A percentile compares a stretch with the other conserved stretches of the same genome.
Evolutionary conservation across 2,329 filamentous ascomycete species (phyloP).

Genomic region (Fusarium veterinarium): DNA sequence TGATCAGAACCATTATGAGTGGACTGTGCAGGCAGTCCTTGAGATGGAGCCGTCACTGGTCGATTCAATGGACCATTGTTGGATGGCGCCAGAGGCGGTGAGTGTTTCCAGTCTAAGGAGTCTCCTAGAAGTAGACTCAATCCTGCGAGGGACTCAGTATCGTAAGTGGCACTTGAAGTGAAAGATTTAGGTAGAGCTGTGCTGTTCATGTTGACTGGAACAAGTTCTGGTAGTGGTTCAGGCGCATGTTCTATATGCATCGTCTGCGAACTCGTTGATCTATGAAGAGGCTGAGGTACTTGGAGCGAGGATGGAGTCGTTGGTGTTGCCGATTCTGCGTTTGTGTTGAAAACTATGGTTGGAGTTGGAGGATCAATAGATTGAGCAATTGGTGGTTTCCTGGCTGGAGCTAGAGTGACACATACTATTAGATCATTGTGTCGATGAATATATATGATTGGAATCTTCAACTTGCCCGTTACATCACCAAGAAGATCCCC

Average conservation of each 20-base stretch:
- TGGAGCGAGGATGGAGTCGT: neutral
- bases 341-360: neutral
- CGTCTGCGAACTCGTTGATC: constrained; percentile 1
- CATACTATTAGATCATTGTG: neutral
- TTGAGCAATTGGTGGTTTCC: neutral
- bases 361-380: neutral
- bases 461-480: neutral
- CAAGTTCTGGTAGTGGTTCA: constrained; percentile 19
- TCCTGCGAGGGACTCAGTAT: constrained; percentile 5
- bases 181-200: neutral
- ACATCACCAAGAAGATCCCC: constrained; percentile 29
- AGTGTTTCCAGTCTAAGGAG: neutral
- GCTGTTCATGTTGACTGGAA: constrained; percentile 14
- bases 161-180: neutral
- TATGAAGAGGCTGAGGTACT: neutral
- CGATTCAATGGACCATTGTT: neutral
- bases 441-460: neutral
- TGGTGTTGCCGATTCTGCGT: neutral
- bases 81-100: neutral
- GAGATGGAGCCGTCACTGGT: neutral
- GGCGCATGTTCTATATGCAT: neutral
- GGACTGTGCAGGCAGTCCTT: neutral
- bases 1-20: neutral
- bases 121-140: constrained; percentile 20
- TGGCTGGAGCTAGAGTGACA: neutral